A percentile compares a stretch with the other conserved stretches of the same genome.
Evolutionary conservation across 352 stramenopile species (phyloP).

Genomic region (Globisporangium sylvaticum): DNA sequence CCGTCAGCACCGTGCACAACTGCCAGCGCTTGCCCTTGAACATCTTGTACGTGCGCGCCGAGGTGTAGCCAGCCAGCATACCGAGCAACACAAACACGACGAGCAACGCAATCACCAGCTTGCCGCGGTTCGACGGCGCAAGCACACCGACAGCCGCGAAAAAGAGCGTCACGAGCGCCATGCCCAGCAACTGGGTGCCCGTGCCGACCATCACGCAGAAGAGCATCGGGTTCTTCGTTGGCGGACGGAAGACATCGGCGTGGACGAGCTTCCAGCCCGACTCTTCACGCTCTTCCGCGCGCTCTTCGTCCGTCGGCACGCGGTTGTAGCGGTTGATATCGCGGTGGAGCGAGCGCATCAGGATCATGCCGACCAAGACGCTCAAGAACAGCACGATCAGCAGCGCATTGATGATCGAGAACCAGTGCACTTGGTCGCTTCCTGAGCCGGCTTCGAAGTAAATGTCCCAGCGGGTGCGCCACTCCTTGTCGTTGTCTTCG

Average conservation of each 20-base stretch:
- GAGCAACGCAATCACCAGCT: constrained; percentile 97
- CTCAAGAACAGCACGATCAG: constrained; percentile 99
- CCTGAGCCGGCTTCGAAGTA: constrained; percentile 93
- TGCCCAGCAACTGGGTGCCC: constrained; percentile 96
- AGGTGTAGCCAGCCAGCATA: constrained; percentile 94
- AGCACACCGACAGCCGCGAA: constrained; percentile 97
- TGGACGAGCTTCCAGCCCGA: constrained; percentile 99
- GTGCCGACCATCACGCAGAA: constrained; percentile 97
- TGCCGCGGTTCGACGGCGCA: constrained; percentile 95
- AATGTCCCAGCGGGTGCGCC: constrained; percentile 98
- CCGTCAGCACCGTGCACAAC: constrained; percentile 93
- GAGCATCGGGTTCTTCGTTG: constrained; percentile 93
- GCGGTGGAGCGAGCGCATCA: constrained; percentile 96
- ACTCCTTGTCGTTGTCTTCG: constrained; percentile 92
- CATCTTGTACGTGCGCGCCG: constrained; percentile 98
- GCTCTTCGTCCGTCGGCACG: constrained; percentile 93
- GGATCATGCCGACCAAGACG: constrained; percentile 99
- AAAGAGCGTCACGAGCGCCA: constrained; percentile 95
- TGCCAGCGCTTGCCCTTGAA: constrained; percentile 99
- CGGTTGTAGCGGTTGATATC: constrained; percentile 99
- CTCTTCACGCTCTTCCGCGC: constrained; percentile 97
- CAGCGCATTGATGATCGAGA: constrained; percentile 99
- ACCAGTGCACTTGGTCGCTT: constrained; percentile 98
- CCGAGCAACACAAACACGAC: constrained; percentile 97
- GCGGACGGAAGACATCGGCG: constrained; percentile 98